Evolutionary conservation across 345 rosid species (phyloP).

Genomic region (Xanthoceras sorbifolium): DNA sequence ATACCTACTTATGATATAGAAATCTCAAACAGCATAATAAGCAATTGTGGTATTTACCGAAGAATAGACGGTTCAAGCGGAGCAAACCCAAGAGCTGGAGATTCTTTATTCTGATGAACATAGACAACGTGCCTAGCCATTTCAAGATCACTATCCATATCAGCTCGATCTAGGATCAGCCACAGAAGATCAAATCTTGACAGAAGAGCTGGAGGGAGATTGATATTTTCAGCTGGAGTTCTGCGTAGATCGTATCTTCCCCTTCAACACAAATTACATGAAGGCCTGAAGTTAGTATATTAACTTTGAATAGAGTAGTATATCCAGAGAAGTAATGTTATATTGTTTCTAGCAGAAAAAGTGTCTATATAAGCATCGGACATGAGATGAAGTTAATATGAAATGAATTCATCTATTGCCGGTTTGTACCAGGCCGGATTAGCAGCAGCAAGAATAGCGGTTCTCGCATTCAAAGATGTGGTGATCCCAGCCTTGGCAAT

Average conservation of each 20-base stretch:
- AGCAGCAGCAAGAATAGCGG: slow-evolving; percentile 98
- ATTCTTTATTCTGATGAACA: slow-evolving; percentile 87
- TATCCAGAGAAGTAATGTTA: not conserved
- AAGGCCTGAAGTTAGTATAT: slow-evolving; percentile 18
- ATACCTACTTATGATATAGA: not conserved
- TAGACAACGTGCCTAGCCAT: slow-evolving; percentile 90
- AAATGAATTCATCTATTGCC: slow-evolving; percentile 8
- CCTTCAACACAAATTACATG: slow-evolving; percentile 49
- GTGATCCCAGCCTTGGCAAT: slow-evolving; percentile 99
- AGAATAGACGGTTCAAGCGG: slow-evolving; percentile 85
- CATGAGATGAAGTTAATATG: slow-evolving; percentile 3
- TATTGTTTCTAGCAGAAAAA: not conserved
- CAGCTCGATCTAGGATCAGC: slow-evolving; percentile 97
- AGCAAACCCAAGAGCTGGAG: slow-evolving; percentile 90
- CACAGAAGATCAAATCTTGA: slow-evolving; percentile 93
- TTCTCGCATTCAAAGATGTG: slow-evolving; percentile 94
- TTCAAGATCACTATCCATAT: slow-evolving; percentile 95
- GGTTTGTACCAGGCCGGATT: slow-evolving; percentile 91
- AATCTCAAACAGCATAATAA: not conserved
- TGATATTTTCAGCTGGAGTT: slow-evolving; percentile 97
- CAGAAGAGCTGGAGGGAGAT: slow-evolving; percentile 94
- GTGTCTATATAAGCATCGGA: not conserved
- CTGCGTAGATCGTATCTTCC: slow-evolving; percentile 93
- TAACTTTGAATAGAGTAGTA: slow-evolving; percentile 12
- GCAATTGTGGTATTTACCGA: slow-evolving; percentile 53